A percentile compares a stretch with the other conserved stretches of the same genome.
Evolutionary conservation across 371 early-diverging fungal genomes (phyloP).

Genomic region (Rhizopus arrhizus): DNA sequence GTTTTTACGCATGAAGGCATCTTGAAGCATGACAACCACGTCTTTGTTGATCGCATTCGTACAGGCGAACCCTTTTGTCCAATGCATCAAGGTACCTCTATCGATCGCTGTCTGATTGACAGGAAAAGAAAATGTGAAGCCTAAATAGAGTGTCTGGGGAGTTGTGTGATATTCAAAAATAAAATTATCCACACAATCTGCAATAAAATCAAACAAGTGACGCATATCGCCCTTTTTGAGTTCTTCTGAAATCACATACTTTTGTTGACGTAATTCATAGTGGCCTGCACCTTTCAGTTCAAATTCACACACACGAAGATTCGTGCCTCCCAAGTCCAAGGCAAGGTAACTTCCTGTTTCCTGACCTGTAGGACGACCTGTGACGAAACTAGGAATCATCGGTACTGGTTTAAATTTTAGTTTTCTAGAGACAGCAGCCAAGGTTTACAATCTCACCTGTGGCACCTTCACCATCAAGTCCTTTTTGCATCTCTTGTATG

Average conservation of each 20-base stretch:
- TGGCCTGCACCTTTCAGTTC: slow-evolving; percentile 35
- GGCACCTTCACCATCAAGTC: slow-evolving; percentile 62
- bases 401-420: slow-evolving; percentile 22
- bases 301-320: slow-evolving; percentile 79
- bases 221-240: slow-evolving; percentile 50
- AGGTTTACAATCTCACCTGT: slow-evolving; percentile 26
- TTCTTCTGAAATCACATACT: slow-evolving; percentile 27
- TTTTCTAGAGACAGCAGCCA: neutral
- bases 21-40: slow-evolving; percentile 78
- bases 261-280: slow-evolving; percentile 41
- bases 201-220: slow-evolving; percentile 86
- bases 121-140: slow-evolving; percentile 96
- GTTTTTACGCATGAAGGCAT: slow-evolving; percentile 77
- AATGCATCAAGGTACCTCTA: slow-evolving; percentile 77
- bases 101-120: slow-evolving; percentile 79
- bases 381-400: slow-evolving; percentile 85
- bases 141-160: slow-evolving; percentile 46
- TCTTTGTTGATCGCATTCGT: slow-evolving; percentile 76
- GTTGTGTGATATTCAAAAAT: slow-evolving; percentile 48
- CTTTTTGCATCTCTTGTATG: slow-evolving; percentile 70
- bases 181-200: slow-evolving; percentile 80
- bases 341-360: slow-evolving; percentile 86
- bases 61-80: slow-evolving; percentile 91
- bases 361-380: slow-evolving; percentile 73
- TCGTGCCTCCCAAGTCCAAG: slow-evolving; percentile 91